Evolutionary conservation across 805 yeast genomes (phyloP).

Genomic region (Cyberlindnera americana): DNA sequence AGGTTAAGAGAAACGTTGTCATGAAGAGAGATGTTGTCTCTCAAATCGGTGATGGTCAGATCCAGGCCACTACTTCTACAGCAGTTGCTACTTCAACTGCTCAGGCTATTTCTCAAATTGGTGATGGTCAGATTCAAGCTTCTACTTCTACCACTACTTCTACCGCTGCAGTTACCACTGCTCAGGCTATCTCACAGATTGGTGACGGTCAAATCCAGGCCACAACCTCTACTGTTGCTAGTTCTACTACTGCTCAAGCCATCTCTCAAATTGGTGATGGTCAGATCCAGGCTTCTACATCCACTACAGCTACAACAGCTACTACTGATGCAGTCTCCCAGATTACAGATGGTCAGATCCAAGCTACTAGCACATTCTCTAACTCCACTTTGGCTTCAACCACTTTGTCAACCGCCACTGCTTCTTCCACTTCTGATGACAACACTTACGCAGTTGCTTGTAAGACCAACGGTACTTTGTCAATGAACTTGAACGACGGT

Average conservation of each 20-base stretch:
- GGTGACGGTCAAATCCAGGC: constrained; percentile 42
- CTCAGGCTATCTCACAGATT: constrained; percentile 37
- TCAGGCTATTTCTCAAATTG: constrained; percentile 27
- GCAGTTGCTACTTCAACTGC: constrained; percentile 22
- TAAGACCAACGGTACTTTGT: constrained; percentile 44
- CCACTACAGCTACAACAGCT: constrained; percentile 32
- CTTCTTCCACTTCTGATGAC: constrained; percentile 6
- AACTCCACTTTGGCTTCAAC: constrained; percentile 10
- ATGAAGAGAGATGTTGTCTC: constrained; percentile 41
- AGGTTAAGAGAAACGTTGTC: constrained; percentile 39
- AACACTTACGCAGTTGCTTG: constrained; percentile 35
- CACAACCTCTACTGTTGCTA: constrained; percentile 22
- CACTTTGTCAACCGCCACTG: constrained; percentile 7
- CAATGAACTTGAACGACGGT: constrained; percentile 49
- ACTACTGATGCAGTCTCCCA: constrained; percentile 27
- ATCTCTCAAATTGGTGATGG: constrained; percentile 39
- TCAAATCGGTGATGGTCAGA: constrained; percentile 51
- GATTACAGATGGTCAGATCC: constrained; percentile 22
- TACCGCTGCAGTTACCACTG: constrained; percentile 20
- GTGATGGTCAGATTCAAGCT: constrained; percentile 55
- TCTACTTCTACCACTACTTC: constrained; percentile 38
- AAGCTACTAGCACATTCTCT: constrained; percentile 19
- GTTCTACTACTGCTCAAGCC: constrained; percentile 25
- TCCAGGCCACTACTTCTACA: constrained; percentile 27
- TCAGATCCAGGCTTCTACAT: constrained; percentile 49